A percentile compares a stretch with the other conserved stretches of the same genome.
Evolutionary conservation across 305 asterid species (phyloP).

Genomic region (Ajuga reptans): DNA sequence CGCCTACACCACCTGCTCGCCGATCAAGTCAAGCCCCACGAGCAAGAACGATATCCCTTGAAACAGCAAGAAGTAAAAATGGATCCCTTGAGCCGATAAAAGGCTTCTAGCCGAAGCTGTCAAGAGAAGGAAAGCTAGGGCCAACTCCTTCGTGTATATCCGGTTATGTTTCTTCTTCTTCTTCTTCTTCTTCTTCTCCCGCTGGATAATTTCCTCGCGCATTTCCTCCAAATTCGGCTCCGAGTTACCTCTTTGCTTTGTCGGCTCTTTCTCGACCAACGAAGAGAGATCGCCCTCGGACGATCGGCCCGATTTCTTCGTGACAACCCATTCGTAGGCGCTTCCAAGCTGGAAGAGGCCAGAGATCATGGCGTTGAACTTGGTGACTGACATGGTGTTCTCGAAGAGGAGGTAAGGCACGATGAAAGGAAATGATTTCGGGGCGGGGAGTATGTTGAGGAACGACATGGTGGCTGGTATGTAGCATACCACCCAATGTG

Average conservation of each 20-base stretch:
- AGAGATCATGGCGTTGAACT: conserved; percentile 84
- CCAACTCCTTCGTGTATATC: conserved; percentile 73
- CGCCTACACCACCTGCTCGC: conserved; percentile 67
- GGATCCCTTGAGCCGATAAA: conserved; percentile 82
- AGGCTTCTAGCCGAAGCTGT: conserved; percentile 84
- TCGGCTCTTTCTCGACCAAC: conserved; percentile 42
- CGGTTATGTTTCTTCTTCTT: conserved; percentile 77
- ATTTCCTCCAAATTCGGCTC: conserved; percentile 64
- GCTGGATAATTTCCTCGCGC: conserved; percentile 48
- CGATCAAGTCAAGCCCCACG: conserved; percentile 81
- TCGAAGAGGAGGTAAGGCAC: conserved; percentile 85
- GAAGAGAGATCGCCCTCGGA: conserved; percentile 70
- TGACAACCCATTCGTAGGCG: conserved; percentile 86
- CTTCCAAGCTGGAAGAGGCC: conserved; percentile 94
- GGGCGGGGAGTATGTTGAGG: conserved; percentile 72
- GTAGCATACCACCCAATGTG: conserved; percentile 84
- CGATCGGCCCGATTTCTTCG: conserved; percentile 76
- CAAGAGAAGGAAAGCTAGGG: conserved; percentile 66
- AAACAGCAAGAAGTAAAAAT: conserved; percentile 82
- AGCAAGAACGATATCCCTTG: conserved; percentile 82
- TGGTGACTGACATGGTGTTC: conserved; percentile 96
- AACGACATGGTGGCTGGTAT: conserved; percentile 73
- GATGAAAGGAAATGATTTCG: conserved; percentile 82
- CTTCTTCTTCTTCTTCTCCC: conserved; percentile 53
- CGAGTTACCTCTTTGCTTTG: conserved; percentile 47